Evolutionary conservation across 441 rosid species (phyloP).

Genomic region (Codiaeum variegatum): DNA sequence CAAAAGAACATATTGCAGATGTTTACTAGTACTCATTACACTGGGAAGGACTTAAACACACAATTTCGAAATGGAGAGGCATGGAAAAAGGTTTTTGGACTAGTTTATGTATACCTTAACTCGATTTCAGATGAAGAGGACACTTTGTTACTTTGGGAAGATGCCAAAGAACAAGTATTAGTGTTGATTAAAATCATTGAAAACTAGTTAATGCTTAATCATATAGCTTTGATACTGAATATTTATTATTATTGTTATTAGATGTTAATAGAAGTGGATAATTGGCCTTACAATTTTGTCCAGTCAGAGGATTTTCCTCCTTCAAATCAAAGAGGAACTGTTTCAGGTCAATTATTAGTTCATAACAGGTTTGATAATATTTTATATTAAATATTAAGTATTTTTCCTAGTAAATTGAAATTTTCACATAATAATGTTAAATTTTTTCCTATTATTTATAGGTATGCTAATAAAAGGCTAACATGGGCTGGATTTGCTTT

Average conservation of each 20-base stretch:
- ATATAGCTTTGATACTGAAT: neutral
- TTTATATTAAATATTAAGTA: neutral
- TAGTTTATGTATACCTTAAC: constrained; percentile 60
- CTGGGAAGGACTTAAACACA: constrained; percentile 64
- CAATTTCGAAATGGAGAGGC: constrained; percentile 49
- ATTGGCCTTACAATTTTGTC: constrained; percentile 73
- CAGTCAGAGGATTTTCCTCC: constrained; percentile 51
- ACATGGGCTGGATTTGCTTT: constrained; percentile 45
- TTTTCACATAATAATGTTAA: neutral
- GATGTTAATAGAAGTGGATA: constrained; percentile 49
- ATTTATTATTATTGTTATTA: constrained; percentile 16
- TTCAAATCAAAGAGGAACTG: constrained; percentile 50
- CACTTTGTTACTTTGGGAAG: constrained; percentile 56
- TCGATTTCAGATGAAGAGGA: constrained; percentile 33
- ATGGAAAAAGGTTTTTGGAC: constrained; percentile 90
- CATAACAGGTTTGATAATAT: constrained; percentile 40
- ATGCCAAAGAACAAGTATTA: constrained; percentile 64
- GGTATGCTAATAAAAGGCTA: constrained; percentile 35
- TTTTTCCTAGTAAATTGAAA: neutral
- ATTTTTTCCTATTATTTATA: constrained; percentile 15
- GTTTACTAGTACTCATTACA: constrained; percentile 79
- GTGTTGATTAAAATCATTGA: neutral
- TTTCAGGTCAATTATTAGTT: constrained; percentile 57
- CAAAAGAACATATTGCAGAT: too few species aligned
- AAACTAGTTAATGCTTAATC: neutral